Percentiles rank a stretch among this genome's conserved stretches.
These are phyloP conservation scores for Trichosporon ovoides DNA, from an alignment of 1,284 basidiomycete species.

Conservation along the genomic window DNA sequence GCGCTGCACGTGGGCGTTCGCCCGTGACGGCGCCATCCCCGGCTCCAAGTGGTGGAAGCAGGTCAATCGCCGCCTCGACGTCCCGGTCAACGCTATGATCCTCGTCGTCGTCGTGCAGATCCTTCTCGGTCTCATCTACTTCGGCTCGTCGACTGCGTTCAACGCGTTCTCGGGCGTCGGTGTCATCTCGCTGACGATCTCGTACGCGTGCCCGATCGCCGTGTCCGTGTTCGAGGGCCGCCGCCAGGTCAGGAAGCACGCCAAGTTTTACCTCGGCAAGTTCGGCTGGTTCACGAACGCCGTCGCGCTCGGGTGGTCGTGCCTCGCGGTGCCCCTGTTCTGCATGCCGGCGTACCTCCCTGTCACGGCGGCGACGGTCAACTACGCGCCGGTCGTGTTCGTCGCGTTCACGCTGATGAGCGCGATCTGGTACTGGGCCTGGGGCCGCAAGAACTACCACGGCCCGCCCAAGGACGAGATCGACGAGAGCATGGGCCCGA, in stretches of 20 bases:
- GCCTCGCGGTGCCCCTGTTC: constrained; percentile 33
- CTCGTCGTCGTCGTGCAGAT: constrained; percentile 46
- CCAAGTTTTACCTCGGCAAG: constrained; percentile 40
- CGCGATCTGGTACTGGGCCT: constrained; percentile 57
- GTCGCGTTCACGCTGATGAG: constrained; percentile 57
- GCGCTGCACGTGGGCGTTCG: constrained; percentile 45
- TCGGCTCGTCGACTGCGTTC: constrained; percentile 43
- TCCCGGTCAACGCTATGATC: constrained; percentile 49
- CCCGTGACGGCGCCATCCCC: constrained; percentile 50
- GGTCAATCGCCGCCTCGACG: constrained; percentile 44
- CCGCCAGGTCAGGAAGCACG: constrained; percentile 33
- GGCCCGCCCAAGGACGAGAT: constrained; percentile 33
- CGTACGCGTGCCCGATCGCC: constrained; percentile 48
- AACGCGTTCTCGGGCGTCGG: constrained; percentile 44
- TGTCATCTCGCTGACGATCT: constrained; percentile 40
- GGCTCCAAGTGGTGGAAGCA: constrained; percentile 41
- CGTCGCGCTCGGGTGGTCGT: constrained; percentile 33
- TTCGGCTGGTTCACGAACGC: constrained; percentile 44
- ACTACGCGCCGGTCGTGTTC: constrained; percentile 58
- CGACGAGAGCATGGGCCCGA: not conserved
- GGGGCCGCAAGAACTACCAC: constrained; percentile 37
- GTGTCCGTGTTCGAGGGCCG: constrained; percentile 45
- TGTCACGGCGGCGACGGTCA: constrained; percentile 30
- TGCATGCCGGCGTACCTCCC: constrained; percentile 36
- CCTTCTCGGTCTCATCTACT: constrained; percentile 47